Conservation (phyloP, 768 basidiomycete genomes). For the Mrakia hoshinonis region DNA sequence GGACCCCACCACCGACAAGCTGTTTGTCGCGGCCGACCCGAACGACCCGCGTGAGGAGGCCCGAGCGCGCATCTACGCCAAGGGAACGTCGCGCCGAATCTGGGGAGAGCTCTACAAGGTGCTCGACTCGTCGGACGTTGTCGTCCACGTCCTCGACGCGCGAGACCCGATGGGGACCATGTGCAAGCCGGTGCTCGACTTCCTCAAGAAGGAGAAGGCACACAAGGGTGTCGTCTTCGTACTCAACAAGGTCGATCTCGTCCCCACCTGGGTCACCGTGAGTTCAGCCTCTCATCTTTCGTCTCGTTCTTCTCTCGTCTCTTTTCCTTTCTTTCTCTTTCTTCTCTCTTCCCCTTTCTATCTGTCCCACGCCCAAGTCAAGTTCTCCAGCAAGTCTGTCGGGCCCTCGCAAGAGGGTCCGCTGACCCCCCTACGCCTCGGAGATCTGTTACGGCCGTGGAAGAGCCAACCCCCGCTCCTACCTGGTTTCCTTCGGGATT, state of each 20-base stretch:
- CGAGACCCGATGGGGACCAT: conserved; percentile 91
- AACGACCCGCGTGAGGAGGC: conserved; percentile 30
- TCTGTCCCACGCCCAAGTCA: conserved; percentile 46
- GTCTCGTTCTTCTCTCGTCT: no score
- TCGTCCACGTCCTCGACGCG: conserved; percentile 90
- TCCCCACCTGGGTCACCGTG: conserved; percentile 98
- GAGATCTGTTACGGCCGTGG: conserved; percentile 49
- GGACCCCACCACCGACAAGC: conserved; percentile 15
- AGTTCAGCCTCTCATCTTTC: conserved; percentile 39
- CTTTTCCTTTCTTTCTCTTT: conserved; percentile 11
- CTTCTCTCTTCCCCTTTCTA: not conserved
- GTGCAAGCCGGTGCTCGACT: conserved; percentile 87
- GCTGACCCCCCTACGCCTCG: conserved; percentile 11
- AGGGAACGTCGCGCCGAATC: conserved; percentile 89
- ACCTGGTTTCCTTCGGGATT: conserved; percentile 34
- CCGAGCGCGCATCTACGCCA: conserved; percentile 88
- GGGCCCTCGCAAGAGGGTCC: not conserved
- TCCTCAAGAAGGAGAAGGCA: conserved; percentile 87
- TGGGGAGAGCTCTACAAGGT: conserved; percentile 99
- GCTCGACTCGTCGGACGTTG: conserved; percentile 94
- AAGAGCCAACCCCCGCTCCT: conserved; percentile 43
- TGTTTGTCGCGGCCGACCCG: conserved; percentile 15
- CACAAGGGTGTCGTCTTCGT: conserved; percentile 96
- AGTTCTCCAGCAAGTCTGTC: conserved; percentile 38
- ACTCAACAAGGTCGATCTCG: conserved; percentile 96